phyloP scores from a whole-genome alignment of 768 basidiomycete genomes.

The Tulasnella sp. region DNA sequence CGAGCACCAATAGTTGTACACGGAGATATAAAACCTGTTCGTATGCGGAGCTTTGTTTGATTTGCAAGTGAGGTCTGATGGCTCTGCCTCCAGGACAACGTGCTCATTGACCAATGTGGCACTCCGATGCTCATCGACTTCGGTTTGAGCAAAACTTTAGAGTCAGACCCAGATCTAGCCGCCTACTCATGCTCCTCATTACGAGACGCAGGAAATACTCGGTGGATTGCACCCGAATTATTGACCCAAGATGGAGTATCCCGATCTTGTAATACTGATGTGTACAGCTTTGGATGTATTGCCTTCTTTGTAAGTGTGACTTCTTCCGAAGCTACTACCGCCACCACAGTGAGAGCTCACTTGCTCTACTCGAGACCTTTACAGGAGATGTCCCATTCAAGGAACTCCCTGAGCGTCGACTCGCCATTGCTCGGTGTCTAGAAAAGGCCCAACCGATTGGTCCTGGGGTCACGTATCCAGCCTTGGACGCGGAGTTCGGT shows the following conservation, averaged over 20 bases:
- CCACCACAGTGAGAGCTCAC: no score
- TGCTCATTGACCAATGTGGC: neutral
- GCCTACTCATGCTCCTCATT: neutral
- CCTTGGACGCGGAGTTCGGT: no score
- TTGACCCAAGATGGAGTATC: neutral
- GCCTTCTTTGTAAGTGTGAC: neutral
- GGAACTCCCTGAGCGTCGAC: neutral
- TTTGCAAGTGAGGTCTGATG: no score
- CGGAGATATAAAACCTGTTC: conserved; percentile 1
- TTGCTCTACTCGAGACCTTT: neutral
- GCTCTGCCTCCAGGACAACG: no score
- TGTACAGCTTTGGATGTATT: neutral
- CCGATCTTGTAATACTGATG: neutral
- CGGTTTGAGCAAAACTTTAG: neutral
- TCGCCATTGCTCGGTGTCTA: neutral
- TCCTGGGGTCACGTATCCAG: no score
- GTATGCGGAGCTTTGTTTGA: no score
- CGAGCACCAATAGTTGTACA: neutral
- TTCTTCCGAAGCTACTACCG: no score
- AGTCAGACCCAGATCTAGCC: neutral
- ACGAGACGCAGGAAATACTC: neutral
- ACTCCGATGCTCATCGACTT: neutral
- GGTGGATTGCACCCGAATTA: neutral
- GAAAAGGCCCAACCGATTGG: no score
- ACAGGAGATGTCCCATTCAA: neutral